Evolutionary conservation across 805 yeast genomes (phyloP).

Genomic region (Kurtzmaniella cleridarum): DNA sequence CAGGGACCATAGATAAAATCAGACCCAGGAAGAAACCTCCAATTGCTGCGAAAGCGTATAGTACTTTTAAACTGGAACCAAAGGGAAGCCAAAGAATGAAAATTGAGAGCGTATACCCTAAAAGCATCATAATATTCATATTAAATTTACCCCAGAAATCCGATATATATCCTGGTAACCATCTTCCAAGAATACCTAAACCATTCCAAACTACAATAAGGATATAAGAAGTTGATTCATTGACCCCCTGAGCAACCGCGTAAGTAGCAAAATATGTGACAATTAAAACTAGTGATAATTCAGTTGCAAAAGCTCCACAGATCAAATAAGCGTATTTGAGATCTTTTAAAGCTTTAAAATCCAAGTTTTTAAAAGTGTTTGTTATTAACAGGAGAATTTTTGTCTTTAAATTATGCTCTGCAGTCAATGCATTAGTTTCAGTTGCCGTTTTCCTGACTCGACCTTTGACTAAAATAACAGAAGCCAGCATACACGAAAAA

Average conservation of each 20-base stretch:
- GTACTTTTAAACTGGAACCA: constrained; percentile 18
- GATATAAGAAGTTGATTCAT: constrained; percentile 22
- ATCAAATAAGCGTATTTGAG: constrained; percentile 20
- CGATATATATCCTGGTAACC: constrained; percentile 25
- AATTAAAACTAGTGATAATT: constrained; percentile 21
- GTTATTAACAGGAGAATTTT: constrained; percentile 1
- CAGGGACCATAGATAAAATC: constrained; percentile 31
- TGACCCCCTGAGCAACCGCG: constrained; percentile 26
- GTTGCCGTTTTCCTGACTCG: constrained; percentile 7
- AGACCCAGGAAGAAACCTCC: constrained; percentile 33
- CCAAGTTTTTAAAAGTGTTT: constrained; percentile 2
- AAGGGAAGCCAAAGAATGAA: constrained; percentile 31
- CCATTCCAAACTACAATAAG: constrained; percentile 27
- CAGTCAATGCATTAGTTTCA: background rate
- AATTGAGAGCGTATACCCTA: constrained; percentile 17
- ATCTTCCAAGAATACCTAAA: constrained; percentile 25
- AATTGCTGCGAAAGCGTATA: constrained; percentile 28
- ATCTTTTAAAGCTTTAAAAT: constrained; percentile 12
- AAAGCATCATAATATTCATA: constrained; percentile 27
- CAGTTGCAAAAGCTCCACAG: constrained; percentile 27
- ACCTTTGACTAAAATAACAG: constrained; percentile 13
- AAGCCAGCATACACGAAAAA: constrained; percentile 10
- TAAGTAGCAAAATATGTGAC: constrained; percentile 30
- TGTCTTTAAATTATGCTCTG: background rate
- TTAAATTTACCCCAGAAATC: constrained; percentile 26